Evolutionary conservation across 129 eudicot species (phyloP).

Genomic region (Saposhnikovia divaricata): DNA sequence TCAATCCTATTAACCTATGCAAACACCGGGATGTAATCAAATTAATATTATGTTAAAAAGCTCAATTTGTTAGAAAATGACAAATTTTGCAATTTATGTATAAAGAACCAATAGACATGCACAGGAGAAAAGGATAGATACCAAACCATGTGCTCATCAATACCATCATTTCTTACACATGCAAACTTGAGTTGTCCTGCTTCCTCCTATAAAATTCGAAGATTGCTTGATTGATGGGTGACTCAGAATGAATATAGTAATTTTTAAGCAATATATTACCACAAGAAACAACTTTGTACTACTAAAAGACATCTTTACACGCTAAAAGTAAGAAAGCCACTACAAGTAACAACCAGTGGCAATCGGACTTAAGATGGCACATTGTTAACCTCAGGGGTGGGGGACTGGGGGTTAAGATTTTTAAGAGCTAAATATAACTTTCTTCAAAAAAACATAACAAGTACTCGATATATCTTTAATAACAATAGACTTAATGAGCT

Average conservation of each 20-base stretch:
- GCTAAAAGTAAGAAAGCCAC: not conserved
- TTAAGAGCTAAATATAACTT: not conserved
- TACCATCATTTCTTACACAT: conserved; percentile 75
- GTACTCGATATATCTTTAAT: not conserved
- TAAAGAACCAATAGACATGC: conserved; percentile 1
- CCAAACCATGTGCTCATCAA: conserved; percentile 92
- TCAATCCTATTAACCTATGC: conserved; percentile 90
- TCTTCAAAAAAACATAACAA: not conserved
- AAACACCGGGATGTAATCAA: not conserved
- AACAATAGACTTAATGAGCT: not conserved
- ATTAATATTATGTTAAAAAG: not conserved
- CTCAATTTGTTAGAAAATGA: not conserved
- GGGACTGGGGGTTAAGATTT: not conserved
- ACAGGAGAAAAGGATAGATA: conserved; percentile 31
- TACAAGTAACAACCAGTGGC: not conserved
- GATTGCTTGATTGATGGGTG: not conserved
- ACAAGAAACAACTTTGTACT: not conserved
- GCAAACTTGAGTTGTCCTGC: conserved; percentile 69
- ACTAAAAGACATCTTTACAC: not conserved
- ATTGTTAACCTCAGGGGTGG: not conserved
- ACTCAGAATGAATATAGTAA: not conserved
- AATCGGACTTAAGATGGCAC: not conserved
- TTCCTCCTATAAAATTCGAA: conserved; percentile 58
- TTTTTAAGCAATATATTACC: not conserved
- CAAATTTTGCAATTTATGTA: not conserved